Conservation (phyloP, 768 basidiomycete genomes). For the Boletus fagicola region DNA sequence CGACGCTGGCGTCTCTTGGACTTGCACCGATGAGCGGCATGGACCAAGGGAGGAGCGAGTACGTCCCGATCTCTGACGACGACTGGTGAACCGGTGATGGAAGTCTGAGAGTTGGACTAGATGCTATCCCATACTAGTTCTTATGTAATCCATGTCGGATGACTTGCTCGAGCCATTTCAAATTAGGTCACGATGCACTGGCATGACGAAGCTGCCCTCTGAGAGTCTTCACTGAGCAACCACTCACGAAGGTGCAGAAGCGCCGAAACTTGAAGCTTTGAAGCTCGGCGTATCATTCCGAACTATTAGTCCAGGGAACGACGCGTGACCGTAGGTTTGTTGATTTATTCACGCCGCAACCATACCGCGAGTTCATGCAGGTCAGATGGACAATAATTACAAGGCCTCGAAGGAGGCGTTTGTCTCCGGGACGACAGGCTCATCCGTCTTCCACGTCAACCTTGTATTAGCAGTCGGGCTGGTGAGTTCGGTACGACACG, state of each 20-base stretch:
- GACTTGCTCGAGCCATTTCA: too few relatives aligned
- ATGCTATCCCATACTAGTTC: too few relatives aligned
- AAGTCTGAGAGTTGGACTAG: background rate
- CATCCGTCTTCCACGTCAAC: conserved; percentile 67
- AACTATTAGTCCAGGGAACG: too few relatives aligned
- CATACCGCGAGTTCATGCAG: background rate
- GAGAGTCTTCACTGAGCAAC: too few relatives aligned
- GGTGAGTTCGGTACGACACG: conserved; percentile 41
- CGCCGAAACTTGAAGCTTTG: too few relatives aligned
- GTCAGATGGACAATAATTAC: conserved; percentile 42
- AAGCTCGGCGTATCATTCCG: too few relatives aligned
- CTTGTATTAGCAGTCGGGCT: conserved; percentile 60
- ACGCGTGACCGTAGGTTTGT: too few relatives aligned
- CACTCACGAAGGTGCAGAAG: too few relatives aligned
- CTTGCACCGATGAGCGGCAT: background rate
- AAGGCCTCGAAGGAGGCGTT: conserved; percentile 81
- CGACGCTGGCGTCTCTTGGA: background rate
- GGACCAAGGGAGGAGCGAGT: background rate
- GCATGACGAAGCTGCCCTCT: too few relatives aligned
- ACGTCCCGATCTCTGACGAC: background rate
- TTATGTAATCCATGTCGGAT: too few relatives aligned
- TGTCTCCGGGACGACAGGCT: conserved; percentile 71
- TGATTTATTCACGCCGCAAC: too few relatives aligned
- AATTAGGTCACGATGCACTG: too few relatives aligned
- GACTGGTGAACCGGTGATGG: background rate